Percentiles rank a stretch among this genome's conserved stretches.
phyloP scores from a whole-genome alignment of 192 early-diverging fungal species.

The Dimargaris xerosporica region DNA sequence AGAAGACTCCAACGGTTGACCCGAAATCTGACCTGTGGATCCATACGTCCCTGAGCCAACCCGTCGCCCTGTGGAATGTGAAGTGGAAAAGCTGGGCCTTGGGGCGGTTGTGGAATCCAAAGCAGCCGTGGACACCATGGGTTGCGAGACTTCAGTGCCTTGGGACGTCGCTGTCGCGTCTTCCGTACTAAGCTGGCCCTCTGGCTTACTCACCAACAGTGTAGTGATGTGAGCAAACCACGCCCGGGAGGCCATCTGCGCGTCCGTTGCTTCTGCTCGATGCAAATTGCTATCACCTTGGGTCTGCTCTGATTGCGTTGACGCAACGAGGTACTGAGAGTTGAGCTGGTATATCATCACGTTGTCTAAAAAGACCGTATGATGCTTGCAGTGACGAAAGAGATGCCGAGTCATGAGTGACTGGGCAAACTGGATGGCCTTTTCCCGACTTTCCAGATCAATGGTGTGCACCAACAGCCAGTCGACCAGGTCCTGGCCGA shows the following conservation, averaged over 20 bases:
- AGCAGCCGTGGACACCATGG: no score
- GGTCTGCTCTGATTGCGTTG: not conserved
- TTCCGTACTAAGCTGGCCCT: no score
- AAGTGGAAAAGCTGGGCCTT: no score
- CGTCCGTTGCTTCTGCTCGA: not conserved
- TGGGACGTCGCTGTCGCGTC: no score
- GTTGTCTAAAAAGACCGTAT: conserved; percentile 73
- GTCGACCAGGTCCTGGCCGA: conserved; percentile 74
- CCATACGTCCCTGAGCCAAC: no score
- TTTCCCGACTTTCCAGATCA: conserved; percentile 55
- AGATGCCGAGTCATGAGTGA: conserved; percentile 56
- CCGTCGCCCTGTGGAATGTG: no score
- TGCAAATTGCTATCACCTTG: no score
- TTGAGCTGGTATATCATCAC: conserved; percentile 73
- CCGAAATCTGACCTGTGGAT: no score
- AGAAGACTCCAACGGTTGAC: no score
- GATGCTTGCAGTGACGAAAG: conserved; percentile 39
- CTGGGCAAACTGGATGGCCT: conserved; percentile 68
- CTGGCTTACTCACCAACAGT: no score
- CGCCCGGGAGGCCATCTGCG: not conserved
- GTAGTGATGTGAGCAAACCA: not conserved
- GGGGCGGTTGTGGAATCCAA: no score
- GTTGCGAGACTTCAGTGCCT: no score
- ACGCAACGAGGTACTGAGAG: conserved; percentile 20
- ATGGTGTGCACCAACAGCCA: conserved; percentile 69